Evolutionary conservation across 139 green algal genomes (phyloP), one percentile per base, ranked within the genome.

Genomic region (Tetradesmus lagerheimii): DNA sequence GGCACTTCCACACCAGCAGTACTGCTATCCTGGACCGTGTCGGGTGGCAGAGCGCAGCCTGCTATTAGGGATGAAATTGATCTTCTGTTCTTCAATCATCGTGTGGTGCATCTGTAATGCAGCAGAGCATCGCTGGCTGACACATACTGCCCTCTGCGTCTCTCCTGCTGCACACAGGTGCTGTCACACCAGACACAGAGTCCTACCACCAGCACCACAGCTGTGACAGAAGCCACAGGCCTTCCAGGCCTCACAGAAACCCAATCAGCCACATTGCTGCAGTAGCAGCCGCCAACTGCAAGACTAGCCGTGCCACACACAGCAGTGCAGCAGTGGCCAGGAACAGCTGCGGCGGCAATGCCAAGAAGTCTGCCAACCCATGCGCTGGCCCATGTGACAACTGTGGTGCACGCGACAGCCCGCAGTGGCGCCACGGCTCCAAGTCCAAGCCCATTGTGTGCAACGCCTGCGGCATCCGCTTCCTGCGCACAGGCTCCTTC

Each of bases 381-480:
- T 47, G 41, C 4, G 78, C 38, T 47, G 89, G 89, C 50, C 89
- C 89, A 12, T 92, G 89, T 39, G 57, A 77, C 81, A 86, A 92
- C 74, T 92, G 89, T 41, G 89, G 89, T 25, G 78, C 71, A 27
- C 25, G 57, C 16, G 16, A 18, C 31, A 85, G 86, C 74, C 92
- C 92, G 15, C 93, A 95, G 78, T 94, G 93, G 93, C 83, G 93
- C 29, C 86, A 91, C 76, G 93, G 93, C 25, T 91, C 92, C 29
- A 71, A 86, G 78, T 81, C 75, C 41, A 95, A 94, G 50, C 93
- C 93, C 29, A 85, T 86, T 31, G 89, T 95, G 67, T 95, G 93
- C 91, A 95, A 95, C 66, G 92, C 92, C 11, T 95, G 93, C 82
- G 93, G 93, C 53, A 95, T 92, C 29, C 91, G 93, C 45, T 95